Evolutionary conservation across 345 rosid genomes (phyloP), one percentile per base, ranked within the genome.

Genomic region (Alliaria petiolata): DNA sequence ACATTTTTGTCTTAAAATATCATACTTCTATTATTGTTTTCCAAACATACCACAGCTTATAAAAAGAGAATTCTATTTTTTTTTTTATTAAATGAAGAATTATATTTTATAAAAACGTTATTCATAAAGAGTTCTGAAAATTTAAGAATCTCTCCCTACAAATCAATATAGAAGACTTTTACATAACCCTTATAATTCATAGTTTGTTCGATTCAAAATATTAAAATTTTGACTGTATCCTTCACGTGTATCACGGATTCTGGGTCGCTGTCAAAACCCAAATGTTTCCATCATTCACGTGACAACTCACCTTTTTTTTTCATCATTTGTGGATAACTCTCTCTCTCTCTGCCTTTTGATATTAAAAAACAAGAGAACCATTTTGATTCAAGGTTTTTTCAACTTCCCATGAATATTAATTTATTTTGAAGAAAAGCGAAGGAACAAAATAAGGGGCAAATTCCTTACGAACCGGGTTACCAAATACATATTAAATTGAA

Each of bases 221-320:
- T 26, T 26, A 4, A 15, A 26, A 26, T 8, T 38, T 16, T 66
- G 16, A 38, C 33, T 13, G 14, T 28, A 30, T 38, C 42, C 34
- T 63, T 64, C 70, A 72, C 70, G 45, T 64, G 76, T 53, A 36
- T 55, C 77, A 72, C 47, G 77, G 57, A 35, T 17, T 64, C 25
- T 56, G 22, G 11, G 57, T 63, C 6, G 31, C 42, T 55, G 10
- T 64, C 58, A 13, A 72, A 54, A 45, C 56, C 54, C 14, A 60
- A 53, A 42, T 42, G 17, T 57, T 44, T 46, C 17, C 25, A 44
- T 59, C 11, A 0, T 31, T 68, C 17, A 58, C 26, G 19, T 56
- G 70, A 56, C 57, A 55, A 34, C 58, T 15, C 40, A 53, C 52
- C 43, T n/a, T 19, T 17, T 31, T 43, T 35, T 25, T 44, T 22